Evolutionary conservation across 352 stramenopile species (phyloP).

Genomic region (Globisporangium carolinianum): DNA sequence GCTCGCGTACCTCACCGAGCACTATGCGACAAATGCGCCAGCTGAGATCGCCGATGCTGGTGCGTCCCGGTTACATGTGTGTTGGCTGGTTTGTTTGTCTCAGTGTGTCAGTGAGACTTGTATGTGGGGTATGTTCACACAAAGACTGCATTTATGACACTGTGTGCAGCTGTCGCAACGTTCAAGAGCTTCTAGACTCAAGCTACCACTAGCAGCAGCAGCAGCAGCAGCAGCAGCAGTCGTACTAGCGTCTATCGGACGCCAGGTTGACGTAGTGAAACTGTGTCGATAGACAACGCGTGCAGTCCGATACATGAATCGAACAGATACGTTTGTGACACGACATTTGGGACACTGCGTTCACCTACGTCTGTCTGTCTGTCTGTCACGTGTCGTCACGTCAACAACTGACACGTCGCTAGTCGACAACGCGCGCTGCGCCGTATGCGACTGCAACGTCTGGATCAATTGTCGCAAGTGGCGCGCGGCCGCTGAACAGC

Average conservation of each 20-base stretch:
- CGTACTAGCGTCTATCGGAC: too few species aligned
- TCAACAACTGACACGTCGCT: neutral
- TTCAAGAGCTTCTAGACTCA: slow-evolving; percentile 23
- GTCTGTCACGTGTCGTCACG: neutral
- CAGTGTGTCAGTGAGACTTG: neutral
- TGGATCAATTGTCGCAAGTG: slow-evolving; percentile 52
- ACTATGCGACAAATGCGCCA: slow-evolving; percentile 29
- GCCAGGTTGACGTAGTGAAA: too few species aligned
- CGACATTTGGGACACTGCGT: neutral
- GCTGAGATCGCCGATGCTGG: slow-evolving; percentile 37
- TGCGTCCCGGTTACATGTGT: slow-evolving; percentile 9
- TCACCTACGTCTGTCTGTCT: neutral
- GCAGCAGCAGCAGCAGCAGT: too few species aligned
- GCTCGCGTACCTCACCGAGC: slow-evolving; percentile 28
- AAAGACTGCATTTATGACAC: too few species aligned
- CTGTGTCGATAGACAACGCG: too few species aligned
- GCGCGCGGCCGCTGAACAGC: slow-evolving; percentile 39
- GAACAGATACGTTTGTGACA: too few species aligned
- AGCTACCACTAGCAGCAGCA: neutral
- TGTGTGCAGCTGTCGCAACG: slow-evolving; percentile 15
- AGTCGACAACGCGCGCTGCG: slow-evolving; percentile 48
- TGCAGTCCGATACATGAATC: too few species aligned
- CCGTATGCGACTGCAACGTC: slow-evolving; percentile 64
- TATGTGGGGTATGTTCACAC: too few species aligned
- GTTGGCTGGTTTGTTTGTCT: neutral